Conservation (phyloP, 345 rosid species). For the Eucalyptus regnans region DNA sequence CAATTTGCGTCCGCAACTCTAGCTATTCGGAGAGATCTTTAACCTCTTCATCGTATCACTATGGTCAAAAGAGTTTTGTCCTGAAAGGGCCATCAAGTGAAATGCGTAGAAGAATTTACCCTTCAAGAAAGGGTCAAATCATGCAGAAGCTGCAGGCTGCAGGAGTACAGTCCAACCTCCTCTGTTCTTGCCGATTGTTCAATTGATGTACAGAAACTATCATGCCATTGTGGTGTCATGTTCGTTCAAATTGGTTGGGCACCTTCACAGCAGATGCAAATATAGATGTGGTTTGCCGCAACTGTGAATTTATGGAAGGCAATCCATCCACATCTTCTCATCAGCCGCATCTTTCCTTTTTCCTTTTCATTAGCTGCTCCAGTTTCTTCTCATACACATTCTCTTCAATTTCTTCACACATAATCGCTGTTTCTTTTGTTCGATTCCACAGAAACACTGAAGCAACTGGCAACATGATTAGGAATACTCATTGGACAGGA, state of each 20-base stretch:
- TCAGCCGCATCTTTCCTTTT: not conserved
- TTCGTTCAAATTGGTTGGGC: slow-evolving; percentile 4
- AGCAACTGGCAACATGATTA: not conserved
- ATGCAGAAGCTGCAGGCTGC: slow-evolving; percentile 1
- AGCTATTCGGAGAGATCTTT: slow-evolving; percentile 8
- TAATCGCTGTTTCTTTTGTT: not conserved
- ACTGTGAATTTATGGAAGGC: slow-evolving; percentile 9
- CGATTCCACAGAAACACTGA: not conserved
- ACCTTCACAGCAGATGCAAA: slow-evolving; percentile 1
- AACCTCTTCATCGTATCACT: not conserved
- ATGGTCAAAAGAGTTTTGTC: not conserved
- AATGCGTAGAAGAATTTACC: not conserved
- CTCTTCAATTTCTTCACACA: not conserved
- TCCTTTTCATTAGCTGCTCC: not conserved
- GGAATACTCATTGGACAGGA: not conserved
- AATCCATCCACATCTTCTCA: not conserved
- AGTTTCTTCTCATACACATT: not conserved
- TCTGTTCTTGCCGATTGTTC: slow-evolving; percentile 18
- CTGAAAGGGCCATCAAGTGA: not conserved
- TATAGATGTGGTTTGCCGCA: slow-evolving; percentile 5
- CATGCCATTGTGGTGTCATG: slow-evolving; percentile 23
- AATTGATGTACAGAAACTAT: slow-evolving; percentile 27
- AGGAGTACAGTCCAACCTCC: not conserved
- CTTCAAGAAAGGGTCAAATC: not conserved
- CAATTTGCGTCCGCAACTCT: not conserved